phyloP scores from a whole-genome alignment of 2,329 filamentous ascomycete species.

The Ophiostoma perfectum region DNA sequence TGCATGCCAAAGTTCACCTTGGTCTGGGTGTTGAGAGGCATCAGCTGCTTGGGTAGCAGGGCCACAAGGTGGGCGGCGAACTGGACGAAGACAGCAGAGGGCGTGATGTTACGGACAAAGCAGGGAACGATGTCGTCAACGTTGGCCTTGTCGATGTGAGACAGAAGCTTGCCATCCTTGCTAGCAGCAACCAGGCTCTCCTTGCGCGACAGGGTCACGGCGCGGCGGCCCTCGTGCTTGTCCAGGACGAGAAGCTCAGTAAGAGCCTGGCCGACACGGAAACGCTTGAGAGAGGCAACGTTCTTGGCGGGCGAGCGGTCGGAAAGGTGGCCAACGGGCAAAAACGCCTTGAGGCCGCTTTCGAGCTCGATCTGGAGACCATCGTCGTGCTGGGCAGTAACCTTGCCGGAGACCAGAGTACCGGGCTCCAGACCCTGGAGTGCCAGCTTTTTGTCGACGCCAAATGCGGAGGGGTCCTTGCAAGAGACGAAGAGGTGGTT shows the following conservation, averaged over 20 bases:
- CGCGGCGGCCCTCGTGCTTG: constrained; percentile 71
- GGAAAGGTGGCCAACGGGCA: constrained; percentile 72
- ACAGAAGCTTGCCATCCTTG: constrained; percentile 66
- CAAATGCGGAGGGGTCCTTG: constrained; percentile 78
- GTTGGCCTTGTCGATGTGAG: constrained; percentile 63
- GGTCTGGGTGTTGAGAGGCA: constrained; percentile 51
- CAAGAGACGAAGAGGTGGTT: constrained; percentile 81
- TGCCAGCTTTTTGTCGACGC: constrained; percentile 67
- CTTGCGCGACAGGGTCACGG: constrained; percentile 76
- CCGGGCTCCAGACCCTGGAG: constrained; percentile 70
- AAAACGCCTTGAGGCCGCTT: constrained; percentile 67
- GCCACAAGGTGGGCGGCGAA: constrained; percentile 74
- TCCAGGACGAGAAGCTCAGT: constrained; percentile 79
- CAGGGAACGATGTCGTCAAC: constrained; percentile 65
- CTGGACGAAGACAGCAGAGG: constrained; percentile 79
- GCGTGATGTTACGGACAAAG: constrained; percentile 79
- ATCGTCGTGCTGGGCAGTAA: constrained; percentile 74
- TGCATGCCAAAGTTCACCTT: constrained; percentile 69
- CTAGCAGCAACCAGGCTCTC: constrained; percentile 72
- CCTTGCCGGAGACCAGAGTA: constrained; percentile 68
- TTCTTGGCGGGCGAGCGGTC: constrained; percentile 80
- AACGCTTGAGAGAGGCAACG: constrained; percentile 68
- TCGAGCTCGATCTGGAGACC: constrained; percentile 71
- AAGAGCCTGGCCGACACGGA: constrained; percentile 77
- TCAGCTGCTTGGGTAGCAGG: constrained; percentile 70